Percentiles rank a stretch among this genome's conserved stretches.
These are phyloP conservation scores for Penicillium sp. DNA, from an alignment of 2,329 filamentous ascomycete species.

Conservation along the genomic window DNA sequence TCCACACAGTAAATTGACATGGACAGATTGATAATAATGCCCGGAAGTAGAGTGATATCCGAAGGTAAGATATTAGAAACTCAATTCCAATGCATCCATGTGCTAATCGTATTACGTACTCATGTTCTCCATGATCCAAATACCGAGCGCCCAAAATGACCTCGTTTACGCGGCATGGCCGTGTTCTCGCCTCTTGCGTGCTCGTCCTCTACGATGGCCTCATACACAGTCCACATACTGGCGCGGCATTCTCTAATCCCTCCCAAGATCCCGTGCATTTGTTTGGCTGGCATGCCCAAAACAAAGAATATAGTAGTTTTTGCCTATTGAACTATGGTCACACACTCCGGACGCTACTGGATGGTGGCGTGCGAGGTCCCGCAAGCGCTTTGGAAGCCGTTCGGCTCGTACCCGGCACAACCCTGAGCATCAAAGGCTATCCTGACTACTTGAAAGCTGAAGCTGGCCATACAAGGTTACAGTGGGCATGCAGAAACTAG, in stretches of 20 bases:
- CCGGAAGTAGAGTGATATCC: too few species aligned
- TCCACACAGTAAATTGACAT: background rate
- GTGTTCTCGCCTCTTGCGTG: slow-evolving; percentile 11
- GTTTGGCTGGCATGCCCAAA: background rate
- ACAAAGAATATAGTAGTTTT: background rate
- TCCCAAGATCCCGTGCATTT: background rate
- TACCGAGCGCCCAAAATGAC: background rate
- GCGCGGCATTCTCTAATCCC: background rate
- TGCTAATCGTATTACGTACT: too few species aligned
- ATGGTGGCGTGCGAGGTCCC: background rate
- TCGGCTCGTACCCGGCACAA: background rate
- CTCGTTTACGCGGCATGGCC: background rate
- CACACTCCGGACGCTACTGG: background rate
- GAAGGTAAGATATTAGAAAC: too few species aligned
- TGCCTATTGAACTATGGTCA: background rate
- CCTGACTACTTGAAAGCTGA: background rate
- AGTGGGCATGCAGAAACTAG: too few species aligned
- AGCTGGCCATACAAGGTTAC: too few species aligned
- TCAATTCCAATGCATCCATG: too few species aligned
- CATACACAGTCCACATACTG: slow-evolving; percentile 11
- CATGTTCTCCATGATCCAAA: background rate
- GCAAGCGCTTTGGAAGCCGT: background rate
- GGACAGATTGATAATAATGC: background rate
- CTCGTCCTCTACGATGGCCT: slow-evolving; percentile 14
- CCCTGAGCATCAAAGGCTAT: background rate